Percentiles rank a stretch among this genome's conserved stretches.
phyloP scores from a whole-genome alignment of 805 yeast species.

The Candida tammaniensis region DNA sequence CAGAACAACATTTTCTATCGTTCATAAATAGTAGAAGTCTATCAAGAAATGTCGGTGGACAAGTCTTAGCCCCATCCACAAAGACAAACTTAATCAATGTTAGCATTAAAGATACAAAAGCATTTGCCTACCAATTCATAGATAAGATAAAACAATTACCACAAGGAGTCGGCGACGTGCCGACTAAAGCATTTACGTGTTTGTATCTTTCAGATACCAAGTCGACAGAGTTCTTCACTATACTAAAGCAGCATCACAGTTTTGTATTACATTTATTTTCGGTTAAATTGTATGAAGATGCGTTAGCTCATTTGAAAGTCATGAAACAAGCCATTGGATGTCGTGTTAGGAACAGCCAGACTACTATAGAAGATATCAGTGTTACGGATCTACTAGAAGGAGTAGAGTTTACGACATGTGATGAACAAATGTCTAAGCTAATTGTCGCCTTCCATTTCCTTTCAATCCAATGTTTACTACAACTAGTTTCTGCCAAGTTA shows the following conservation, averaged over 20 bases:
- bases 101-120: conserved; percentile 1
- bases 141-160: not conserved
- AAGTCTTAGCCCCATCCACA: no score
- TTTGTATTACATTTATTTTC: conserved; percentile 20
- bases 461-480: conserved; percentile 24
- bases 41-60: not conserved
- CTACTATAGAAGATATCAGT: not conserved
- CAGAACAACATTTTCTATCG: conserved; percentile 4
- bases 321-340: conserved; percentile 2
- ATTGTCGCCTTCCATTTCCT: conserved; percentile 28
- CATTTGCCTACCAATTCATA: conserved; percentile 1
- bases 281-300: conserved; percentile 6
- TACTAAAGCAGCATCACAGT: conserved; percentile 26
- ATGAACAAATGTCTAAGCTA: conserved; percentile 9
- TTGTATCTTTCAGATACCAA: conserved; percentile 5
- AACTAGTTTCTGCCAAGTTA: conserved; percentile 18
- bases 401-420: not conserved
- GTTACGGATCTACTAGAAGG: conserved; percentile 2
- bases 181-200: conserved; percentile 9
- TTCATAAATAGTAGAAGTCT: conserved; percentile 1
- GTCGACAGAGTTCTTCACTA: conserved; percentile 8
- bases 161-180: no score
- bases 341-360: not conserved
- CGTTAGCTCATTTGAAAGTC: conserved; percentile 16
- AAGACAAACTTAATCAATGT: not conserved